phyloP scores from a whole-genome alignment of 345 rosid species.

The Toxicodendron radicans region DNA sequence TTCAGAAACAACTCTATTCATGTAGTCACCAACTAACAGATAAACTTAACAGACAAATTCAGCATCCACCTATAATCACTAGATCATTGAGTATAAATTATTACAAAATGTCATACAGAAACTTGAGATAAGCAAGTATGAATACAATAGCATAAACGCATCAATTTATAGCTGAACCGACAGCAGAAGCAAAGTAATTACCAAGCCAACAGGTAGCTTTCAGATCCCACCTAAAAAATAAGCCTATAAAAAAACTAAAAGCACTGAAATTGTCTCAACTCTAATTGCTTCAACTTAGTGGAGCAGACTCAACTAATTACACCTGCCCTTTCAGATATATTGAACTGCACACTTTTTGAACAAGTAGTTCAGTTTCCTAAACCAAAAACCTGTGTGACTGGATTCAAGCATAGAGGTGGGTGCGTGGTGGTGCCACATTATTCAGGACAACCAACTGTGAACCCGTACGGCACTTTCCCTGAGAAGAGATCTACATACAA shows the following conservation, averaged over 20 bases:
- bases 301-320: not conserved
- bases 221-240: not conserved
- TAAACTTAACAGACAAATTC: not conserved
- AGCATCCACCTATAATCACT: not conserved
- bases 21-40: not conserved
- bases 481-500: not conserved
- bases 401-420: not conserved
- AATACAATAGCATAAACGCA: not conserved
- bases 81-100: not conserved
- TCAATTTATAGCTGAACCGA: not conserved
- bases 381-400: not conserved
- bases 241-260: not conserved
- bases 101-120: not conserved
- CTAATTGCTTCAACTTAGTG: not conserved
- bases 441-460: not conserved
- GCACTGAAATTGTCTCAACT: not conserved
- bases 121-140: not conserved
- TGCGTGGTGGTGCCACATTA: not conserved
- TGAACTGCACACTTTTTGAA: not conserved
- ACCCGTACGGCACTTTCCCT: not conserved
- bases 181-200: conserved; percentile 8
- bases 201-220: not conserved
- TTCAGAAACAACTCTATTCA: not conserved
- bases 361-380: not conserved
- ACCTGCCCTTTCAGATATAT: not conserved